Conservation (phyloP, 495 filamentous ascomycete species). For the Pseudotulostoma volvatum region DNA sequence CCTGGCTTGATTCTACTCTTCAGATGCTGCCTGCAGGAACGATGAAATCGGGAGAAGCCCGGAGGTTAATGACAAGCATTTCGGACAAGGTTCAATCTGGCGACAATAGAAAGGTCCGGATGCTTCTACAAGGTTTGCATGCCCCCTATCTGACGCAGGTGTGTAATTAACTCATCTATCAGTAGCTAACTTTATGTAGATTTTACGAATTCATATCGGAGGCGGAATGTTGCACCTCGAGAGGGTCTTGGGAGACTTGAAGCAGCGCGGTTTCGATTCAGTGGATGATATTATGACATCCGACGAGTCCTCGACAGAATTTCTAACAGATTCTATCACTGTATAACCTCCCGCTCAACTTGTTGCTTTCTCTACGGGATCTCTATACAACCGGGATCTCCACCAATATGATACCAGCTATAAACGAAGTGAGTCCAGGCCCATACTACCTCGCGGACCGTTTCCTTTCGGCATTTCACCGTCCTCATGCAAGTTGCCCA, state of each 20-base stretch:
- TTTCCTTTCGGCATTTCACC: too few species aligned
- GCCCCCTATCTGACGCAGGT: not conserved
- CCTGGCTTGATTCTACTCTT: conserved; percentile 70
- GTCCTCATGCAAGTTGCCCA: too few species aligned
- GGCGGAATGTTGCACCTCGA: conserved; percentile 85
- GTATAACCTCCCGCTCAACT: too few species aligned
- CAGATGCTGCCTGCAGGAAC: conserved; percentile 68
- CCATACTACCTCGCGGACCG: too few species aligned
- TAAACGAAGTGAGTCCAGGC: too few species aligned
- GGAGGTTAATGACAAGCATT: conserved; percentile 49
- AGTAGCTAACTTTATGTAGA: conserved; percentile 25
- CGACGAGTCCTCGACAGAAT: too few species aligned
- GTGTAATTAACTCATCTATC: not conserved
- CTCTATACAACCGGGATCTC: too few species aligned
- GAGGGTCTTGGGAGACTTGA: conserved; percentile 77
- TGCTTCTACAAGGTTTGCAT: conserved; percentile 54
- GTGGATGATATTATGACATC: conserved; percentile 37
- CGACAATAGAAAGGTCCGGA: conserved; percentile 70
- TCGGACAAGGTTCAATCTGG: conserved; percentile 47
- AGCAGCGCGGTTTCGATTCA: conserved; percentile 72
- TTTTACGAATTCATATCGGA: conserved; percentile 85
- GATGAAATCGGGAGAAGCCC: conserved; percentile 47
- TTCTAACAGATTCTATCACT: too few species aligned
- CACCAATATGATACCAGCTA: too few species aligned
- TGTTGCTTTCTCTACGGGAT: too few species aligned